Conservation (phyloP, 306 rosid genomes). For the Malus asiatica region DNA sequence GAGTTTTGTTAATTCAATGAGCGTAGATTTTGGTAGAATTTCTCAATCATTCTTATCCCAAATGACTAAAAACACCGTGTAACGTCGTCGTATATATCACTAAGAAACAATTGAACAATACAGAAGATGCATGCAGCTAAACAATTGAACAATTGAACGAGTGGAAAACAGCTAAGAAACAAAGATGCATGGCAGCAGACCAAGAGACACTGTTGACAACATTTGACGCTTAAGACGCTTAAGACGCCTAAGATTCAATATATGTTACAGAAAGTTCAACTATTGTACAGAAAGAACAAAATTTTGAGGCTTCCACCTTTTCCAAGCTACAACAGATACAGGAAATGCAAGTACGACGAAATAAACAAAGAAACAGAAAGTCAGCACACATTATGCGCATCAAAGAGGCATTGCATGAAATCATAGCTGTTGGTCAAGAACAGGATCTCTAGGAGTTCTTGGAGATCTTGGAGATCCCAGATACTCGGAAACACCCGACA, state of each 20-base stretch:
- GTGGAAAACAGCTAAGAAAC: too few species aligned
- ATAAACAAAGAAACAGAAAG: neutral
- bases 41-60: too few species aligned
- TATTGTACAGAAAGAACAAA: conserved; percentile 3
- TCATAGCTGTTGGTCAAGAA: conserved; percentile 83
- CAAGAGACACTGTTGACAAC: neutral
- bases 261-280: neutral
- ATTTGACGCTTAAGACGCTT: neutral
- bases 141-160: too few species aligned
- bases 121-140: too few species aligned
- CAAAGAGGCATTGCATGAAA: conserved; percentile 1
- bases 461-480: conserved; percentile 68
- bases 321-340: neutral
- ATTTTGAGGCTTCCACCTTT: neutral
- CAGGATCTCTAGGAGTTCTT: conserved; percentile 46
- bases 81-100: too few species aligned
- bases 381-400: neutral
- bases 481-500: conserved; percentile 41
- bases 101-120: too few species aligned
- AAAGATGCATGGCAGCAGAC: too few species aligned
- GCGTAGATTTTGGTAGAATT: too few species aligned
- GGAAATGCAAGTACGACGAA: neutral
- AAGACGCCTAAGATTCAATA: neutral
- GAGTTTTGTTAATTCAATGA: too few species aligned
- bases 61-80: too few species aligned